These are phyloP conservation scores for Cercophora sp. DNA, from an alignment of 495 filamentous ascomycete genomes.

Conservation along the genomic window DNA sequence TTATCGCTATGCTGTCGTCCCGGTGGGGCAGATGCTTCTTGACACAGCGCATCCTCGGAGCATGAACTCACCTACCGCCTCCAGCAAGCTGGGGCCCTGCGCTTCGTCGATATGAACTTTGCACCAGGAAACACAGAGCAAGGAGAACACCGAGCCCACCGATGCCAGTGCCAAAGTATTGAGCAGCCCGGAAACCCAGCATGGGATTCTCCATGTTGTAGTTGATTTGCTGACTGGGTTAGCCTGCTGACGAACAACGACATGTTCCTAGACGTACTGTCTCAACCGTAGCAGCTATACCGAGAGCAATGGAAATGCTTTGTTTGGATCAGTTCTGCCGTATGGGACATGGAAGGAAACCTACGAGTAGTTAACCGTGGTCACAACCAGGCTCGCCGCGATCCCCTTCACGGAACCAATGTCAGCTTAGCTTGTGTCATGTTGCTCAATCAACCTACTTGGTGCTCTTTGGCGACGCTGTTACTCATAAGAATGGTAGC, in stretches of 20 bases:
- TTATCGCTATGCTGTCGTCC: neutral
- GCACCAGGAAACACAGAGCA: constrained; percentile 18
- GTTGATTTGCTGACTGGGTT: no score
- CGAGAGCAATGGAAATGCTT: constrained; percentile 44
- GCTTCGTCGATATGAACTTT: neutral
- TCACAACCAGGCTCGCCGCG: constrained; percentile 39
- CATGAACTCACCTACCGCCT: no score
- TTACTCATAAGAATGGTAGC: constrained; percentile 56
- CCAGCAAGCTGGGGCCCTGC: no score
- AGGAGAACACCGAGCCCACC: constrained; percentile 42
- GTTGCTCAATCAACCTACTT: no score
- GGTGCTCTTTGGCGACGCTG: constrained; percentile 52
- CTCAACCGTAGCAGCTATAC: constrained; percentile 45
- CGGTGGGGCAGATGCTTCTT: neutral
- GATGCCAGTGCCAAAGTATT: constrained; percentile 57
- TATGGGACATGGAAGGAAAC: no score
- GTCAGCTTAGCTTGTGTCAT: no score
- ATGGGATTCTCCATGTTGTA: constrained; percentile 32
- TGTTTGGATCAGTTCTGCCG: no score
- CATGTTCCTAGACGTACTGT: no score
- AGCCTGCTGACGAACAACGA: no score
- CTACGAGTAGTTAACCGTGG: constrained; percentile 42
- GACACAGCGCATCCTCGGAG: neutral
- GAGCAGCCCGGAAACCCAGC: constrained; percentile 53
- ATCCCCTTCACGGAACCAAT: no score